phyloP scores from a whole-genome alignment of 495 filamentous ascomycete species.

The Podospora anserina region DNA sequence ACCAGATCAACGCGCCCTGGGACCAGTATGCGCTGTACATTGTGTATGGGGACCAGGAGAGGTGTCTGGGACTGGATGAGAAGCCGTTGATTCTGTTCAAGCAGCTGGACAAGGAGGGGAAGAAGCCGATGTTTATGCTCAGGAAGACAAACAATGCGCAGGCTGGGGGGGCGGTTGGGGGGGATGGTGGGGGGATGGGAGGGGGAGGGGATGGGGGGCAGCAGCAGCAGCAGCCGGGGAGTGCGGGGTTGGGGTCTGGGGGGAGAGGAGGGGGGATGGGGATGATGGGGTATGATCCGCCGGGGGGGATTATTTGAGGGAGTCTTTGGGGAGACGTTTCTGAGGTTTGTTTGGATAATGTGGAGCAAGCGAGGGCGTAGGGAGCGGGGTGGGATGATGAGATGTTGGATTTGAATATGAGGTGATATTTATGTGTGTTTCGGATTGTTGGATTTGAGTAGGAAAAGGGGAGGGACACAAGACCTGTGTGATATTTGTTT shows the following conservation, averaged over 20 bases:
- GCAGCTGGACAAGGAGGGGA: conserved; percentile 90
- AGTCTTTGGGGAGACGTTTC: no score
- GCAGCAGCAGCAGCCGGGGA: conserved; percentile 37
- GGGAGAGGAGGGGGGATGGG: conserved; percentile 32
- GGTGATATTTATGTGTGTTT: no score
- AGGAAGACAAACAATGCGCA: conserved; percentile 59
- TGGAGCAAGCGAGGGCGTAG: background rate
- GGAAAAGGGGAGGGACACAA: no score
- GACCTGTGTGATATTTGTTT: no score
- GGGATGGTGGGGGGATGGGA: conserved; percentile 37
- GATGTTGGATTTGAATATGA: no score
- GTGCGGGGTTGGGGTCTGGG: conserved; percentile 43
- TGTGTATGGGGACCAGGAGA: conserved; percentile 94
- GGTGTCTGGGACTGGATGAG: conserved; percentile 86
- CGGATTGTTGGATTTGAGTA: no score
- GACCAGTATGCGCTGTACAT: conserved; percentile 97
- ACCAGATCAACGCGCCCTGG: conserved; percentile 97
- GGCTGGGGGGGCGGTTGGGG: conserved; percentile 30
- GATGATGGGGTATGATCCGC: conserved; percentile 47
- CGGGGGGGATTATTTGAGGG: conserved; percentile 53
- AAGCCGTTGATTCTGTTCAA: conserved; percentile 95
- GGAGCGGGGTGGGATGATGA: no score
- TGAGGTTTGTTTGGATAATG: background rate
- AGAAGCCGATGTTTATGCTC: conserved; percentile 99
- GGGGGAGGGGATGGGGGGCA: conserved; percentile 21